Base-by-base conservation (phyloP, 2,329 filamentous ascomycete genomes). In the Alternaria longipes region DNA sequence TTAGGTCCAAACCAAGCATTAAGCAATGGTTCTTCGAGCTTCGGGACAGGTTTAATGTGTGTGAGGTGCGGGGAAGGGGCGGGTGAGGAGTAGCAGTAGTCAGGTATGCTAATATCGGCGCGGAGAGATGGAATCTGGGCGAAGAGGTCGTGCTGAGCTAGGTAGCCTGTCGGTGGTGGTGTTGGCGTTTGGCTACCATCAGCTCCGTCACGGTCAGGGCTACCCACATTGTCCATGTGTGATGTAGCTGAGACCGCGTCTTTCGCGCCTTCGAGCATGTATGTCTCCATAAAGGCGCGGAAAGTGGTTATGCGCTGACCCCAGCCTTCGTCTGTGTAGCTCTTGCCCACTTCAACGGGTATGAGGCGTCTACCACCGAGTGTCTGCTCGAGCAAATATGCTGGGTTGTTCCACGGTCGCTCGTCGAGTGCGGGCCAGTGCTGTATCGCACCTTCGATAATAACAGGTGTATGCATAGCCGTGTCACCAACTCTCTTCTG, bases 1-100 rank as follows among this genome's bases (percentile, higher is more conserved):
- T 89, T 83, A 0, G 95, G 95, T 0, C 95, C 95, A 65, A 98
- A 90, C 95, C 95, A 99, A 8, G 92, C 93, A 78, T 98, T 97
- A 18, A 96, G 84, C 44, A 91, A 82, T 0, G 92, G 92, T 22
- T 87, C 84, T 8, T 79, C 74, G 20, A 83, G 75, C 18, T 71
- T 67, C 0, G 69, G 42, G 0, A 64, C 58, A 1, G 68, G 41
- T 22, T 70, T 69, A 47, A 70, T 52, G 20, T 67, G 34, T 8
- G 60, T 54, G 40, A 63, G 63, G 41, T 66, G 67, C 30, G 65
- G 59, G 0, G 66, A 61, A 2, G 67, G 60, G 3, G 66, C 75
- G 2, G 91, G 90, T 2, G 83, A 78, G 6, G 89, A 87, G 81
- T 91, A 97, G 83, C 92, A 97, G 75, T 91, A 92, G 76, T 98